phyloP scores from a whole-genome alignment of 768 basidiomycete genomes.

The Boletales sp. region DNA sequence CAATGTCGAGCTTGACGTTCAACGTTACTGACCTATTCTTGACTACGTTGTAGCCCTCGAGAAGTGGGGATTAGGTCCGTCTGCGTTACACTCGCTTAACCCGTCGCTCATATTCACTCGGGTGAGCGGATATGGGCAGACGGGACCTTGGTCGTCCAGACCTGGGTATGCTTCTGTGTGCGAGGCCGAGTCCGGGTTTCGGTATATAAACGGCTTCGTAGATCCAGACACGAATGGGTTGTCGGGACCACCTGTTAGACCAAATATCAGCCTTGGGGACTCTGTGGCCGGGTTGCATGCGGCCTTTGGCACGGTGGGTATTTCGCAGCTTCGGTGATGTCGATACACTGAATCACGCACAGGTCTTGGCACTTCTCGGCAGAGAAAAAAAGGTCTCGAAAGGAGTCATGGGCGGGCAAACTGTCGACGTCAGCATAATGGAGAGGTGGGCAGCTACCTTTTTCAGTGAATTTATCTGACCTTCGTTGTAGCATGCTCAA shows the following conservation, averaged over 20 bases:
- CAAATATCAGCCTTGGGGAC: conserved; percentile 71
- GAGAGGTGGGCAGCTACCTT: conserved; percentile 46
- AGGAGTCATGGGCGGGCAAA: conserved; percentile 40
- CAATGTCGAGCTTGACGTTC: not conserved
- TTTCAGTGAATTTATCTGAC: not conserved
- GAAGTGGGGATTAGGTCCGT: conserved; percentile 64
- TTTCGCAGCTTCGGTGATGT: not conserved
- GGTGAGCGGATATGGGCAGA: conserved; percentile 74
- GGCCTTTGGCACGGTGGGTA: conserved; percentile 64
- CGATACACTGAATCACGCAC: not conserved
- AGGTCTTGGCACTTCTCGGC: conserved; percentile 62
- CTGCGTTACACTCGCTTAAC: conserved; percentile 63
- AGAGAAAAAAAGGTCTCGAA: conserved; percentile 33
- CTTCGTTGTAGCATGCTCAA: conserved; percentile 56
- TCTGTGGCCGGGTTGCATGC: conserved; percentile 70
- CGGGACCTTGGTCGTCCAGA: conserved; percentile 66
- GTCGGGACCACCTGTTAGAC: conserved; percentile 61
- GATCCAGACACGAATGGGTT: conserved; percentile 51
- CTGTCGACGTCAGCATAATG: conserved; percentile 74
- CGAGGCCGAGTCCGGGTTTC: conserved; percentile 72
- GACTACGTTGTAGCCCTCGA: conserved; percentile 68
- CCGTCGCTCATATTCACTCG: conserved; percentile 89
- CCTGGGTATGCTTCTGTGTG: conserved; percentile 75
- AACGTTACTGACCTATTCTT: not conserved
- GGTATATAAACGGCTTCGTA: conserved; percentile 67